phyloP scores from a whole-genome alignment of 371 early-diverging fungal species.

The Zopfochytrium polystomum region DNA sequence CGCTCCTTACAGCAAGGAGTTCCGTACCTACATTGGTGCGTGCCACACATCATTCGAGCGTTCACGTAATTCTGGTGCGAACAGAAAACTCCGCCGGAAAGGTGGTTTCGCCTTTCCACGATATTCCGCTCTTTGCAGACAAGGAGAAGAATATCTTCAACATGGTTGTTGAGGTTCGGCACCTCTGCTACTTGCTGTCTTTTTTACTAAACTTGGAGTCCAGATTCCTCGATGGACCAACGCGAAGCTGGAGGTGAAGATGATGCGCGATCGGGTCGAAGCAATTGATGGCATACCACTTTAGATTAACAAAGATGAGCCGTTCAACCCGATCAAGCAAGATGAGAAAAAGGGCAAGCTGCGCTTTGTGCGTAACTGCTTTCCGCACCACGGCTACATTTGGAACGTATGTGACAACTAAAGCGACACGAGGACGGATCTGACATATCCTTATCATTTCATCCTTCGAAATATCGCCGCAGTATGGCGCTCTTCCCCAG shows the following conservation, averaged over 20 bases:
- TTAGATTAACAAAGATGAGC: constrained; percentile 85
- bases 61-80: not conserved
- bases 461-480: constrained; percentile 1
- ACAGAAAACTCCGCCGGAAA: constrained; percentile 49
- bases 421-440: not conserved
- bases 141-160: constrained; percentile 80
- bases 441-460: too few species aligned
- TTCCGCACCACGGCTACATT: constrained; percentile 99
- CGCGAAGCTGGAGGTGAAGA: constrained; percentile 94
- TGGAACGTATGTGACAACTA: constrained; percentile 76
- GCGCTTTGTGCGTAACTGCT: constrained; percentile 97
- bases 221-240: constrained; percentile 99
- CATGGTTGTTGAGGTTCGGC: constrained; percentile 98
- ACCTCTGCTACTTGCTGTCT: too few species aligned
- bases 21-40: constrained; percentile 83
- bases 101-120: constrained; percentile 96
- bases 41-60: not conserved
- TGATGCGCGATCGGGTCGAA: not conserved
- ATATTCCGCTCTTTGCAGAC: constrained; percentile 94
- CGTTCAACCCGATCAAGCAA: constrained; percentile 94
- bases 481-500: constrained; percentile 97
- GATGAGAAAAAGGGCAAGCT: constrained; percentile 99
- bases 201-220: too few species aligned
- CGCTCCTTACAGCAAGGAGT: constrained; percentile 81
- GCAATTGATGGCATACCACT: not conserved